Evolutionary conservation across 1,284 basidiomycete species (phyloP).

Genomic region (Fistulinella staudtii): DNA sequence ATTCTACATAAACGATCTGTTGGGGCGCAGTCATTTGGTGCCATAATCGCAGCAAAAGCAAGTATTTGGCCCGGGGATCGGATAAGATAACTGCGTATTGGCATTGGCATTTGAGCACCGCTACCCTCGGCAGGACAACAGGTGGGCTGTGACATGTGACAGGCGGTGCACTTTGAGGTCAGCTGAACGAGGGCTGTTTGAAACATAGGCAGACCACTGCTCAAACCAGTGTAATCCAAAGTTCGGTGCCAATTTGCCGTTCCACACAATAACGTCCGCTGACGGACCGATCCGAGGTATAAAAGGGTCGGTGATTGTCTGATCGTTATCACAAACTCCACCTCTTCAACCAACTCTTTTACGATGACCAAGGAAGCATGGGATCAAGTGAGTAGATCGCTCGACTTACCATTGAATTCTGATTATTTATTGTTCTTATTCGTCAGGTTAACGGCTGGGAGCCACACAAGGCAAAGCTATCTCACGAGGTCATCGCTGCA

Average conservation of each 20-base stretch:
- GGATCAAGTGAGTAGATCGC: conserved; percentile 15
- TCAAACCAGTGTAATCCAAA: conserved; percentile 10
- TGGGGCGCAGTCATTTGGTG: too few relatives aligned
- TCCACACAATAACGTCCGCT: background rate
- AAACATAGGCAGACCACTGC: too few relatives aligned
- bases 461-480: conserved; percentile 31
- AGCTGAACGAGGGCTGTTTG: too few relatives aligned
- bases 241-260: background rate
- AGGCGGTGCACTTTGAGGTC: too few relatives aligned
- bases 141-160: too few relatives aligned
- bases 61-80: too few relatives aligned
- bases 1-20: too few relatives aligned
- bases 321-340: conserved; percentile 13
- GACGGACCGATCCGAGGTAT: conserved; percentile 11
- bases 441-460: conserved; percentile 33
- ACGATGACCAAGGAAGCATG: conserved; percentile 18
- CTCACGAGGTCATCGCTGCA: conserved; percentile 28
- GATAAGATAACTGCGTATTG: too few relatives aligned
- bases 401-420: too few relatives aligned
- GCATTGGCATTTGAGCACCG: too few relatives aligned
- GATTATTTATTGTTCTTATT: conserved; percentile 1
- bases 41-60: too few relatives aligned
- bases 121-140: too few relatives aligned
- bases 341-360: background rate
- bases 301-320: conserved; percentile 8